These are phyloP conservation scores for Phyllosticta citriasiana DNA, from an alignment of 2,329 filamentous ascomycete genomes.

Conservation along the genomic window DNA sequence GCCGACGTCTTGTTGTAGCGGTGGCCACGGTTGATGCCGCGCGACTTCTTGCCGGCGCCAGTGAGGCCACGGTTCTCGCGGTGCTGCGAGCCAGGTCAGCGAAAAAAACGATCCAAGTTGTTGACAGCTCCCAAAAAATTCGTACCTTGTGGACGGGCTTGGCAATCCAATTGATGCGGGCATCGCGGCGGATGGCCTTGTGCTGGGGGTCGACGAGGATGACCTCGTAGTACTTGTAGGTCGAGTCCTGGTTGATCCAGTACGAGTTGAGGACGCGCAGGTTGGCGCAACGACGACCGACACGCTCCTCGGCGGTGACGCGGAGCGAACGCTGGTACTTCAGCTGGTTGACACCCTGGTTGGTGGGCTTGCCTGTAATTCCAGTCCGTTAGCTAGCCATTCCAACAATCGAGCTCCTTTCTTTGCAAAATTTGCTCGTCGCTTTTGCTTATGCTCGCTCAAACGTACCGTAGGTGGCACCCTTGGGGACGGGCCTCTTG, in stretches of 20 bases:
- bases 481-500: slow-evolving; percentile 94
- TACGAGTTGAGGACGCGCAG: slow-evolving; percentile 99
- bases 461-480: slow-evolving; percentile 85
- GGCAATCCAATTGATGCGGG: slow-evolving; percentile 99
- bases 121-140: background rate
- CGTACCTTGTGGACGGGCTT: slow-evolving; percentile 90
- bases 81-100: slow-evolving; percentile 49
- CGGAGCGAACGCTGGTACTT: slow-evolving; percentile 99
- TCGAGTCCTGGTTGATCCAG: slow-evolving; percentile 99
- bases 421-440: background rate
- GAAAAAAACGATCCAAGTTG: background rate
- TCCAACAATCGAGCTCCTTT: background rate
- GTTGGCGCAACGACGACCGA: slow-evolving; percentile 97
- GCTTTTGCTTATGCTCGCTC: background rate
- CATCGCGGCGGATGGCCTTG: slow-evolving; percentile 98
- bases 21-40: slow-evolving; percentile 98
- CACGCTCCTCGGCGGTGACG: slow-evolving; percentile 98
- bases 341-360: slow-evolving; percentile 99
- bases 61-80: slow-evolving; percentile 96
- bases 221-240: slow-evolving; percentile 99
- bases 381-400: slow-evolving; percentile 12
- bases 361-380: slow-evolving; percentile 91
- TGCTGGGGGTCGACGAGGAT: slow-evolving; percentile 99
- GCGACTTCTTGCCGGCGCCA: slow-evolving; percentile 98
- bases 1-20: slow-evolving; percentile 97